phyloP scores from a whole-genome alignment of 768 basidiomycete species.

The Mycena chlorophos region DNA sequence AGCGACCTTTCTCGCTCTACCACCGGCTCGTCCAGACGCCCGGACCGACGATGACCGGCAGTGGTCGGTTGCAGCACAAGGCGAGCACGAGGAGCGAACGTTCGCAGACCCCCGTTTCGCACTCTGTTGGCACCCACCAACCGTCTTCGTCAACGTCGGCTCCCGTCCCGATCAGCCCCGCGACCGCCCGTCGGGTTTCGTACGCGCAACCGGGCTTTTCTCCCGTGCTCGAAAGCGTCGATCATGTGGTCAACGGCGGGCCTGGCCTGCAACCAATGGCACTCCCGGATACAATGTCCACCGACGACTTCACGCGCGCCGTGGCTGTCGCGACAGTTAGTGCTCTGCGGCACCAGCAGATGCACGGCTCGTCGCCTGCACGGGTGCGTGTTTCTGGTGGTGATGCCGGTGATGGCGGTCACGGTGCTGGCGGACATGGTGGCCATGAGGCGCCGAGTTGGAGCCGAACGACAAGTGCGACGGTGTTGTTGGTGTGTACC shows the following conservation, averaged over 20 bases:
- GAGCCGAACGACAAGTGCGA: constrained; percentile 88
- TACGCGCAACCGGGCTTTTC: constrained; percentile 52
- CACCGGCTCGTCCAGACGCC: constrained; percentile 51
- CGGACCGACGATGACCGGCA: too few relatives aligned
- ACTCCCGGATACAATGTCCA: constrained; percentile 67
- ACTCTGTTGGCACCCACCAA: background rate
- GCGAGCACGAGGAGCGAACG: constrained; percentile 10
- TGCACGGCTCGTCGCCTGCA: constrained; percentile 44
- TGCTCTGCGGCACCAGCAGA: constrained; percentile 80
- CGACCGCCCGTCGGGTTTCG: constrained; percentile 51
- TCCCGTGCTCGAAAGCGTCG: constrained; percentile 77
- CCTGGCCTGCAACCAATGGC: constrained; percentile 46
- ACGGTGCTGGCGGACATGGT: constrained; percentile 59
- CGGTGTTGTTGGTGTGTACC: constrained; percentile 86
- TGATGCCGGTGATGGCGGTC: constrained; percentile 37
- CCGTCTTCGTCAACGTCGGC: background rate
- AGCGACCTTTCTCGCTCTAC: constrained; percentile 62
- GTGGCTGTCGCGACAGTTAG: constrained; percentile 94
- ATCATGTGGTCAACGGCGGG: constrained; percentile 69
- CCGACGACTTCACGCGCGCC: constrained; percentile 90
- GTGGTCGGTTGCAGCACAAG: constrained; percentile 11
- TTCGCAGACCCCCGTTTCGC: constrained; percentile 19
- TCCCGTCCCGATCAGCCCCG: constrained; percentile 36
- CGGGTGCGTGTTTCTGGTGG: constrained; percentile 44
- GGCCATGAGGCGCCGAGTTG: constrained; percentile 97